Conservation (phyloP, 2,329 filamentous ascomycete species). For the Cercospora sp. region DNA sequence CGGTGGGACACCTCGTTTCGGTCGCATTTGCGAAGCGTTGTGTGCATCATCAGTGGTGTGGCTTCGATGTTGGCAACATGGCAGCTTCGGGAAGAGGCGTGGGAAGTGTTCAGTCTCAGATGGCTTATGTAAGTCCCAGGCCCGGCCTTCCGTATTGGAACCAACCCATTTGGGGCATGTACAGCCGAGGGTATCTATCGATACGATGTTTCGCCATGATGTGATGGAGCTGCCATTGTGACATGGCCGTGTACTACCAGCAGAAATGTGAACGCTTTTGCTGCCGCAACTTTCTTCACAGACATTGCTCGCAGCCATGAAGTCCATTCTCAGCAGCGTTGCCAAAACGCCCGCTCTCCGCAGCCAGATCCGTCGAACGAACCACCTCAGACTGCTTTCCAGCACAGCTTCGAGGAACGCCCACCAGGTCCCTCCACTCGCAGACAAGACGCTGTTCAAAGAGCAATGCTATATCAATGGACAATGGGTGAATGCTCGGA, state of each 20-base stretch:
- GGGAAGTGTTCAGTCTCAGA: neutral
- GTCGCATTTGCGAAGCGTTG: neutral
- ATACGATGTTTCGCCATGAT: conserved; percentile 9
- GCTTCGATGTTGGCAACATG: neutral
- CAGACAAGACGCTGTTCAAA: conserved; percentile 68
- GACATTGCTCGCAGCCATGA: conserved; percentile 24
- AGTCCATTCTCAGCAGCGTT: conserved; percentile 27
- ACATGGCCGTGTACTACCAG: neutral
- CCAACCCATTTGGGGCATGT: neutral
- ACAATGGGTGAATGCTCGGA: conserved; percentile 82
- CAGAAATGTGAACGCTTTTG: neutral
- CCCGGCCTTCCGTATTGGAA: neutral
- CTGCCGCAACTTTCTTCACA: neutral
- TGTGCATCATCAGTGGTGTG: neutral
- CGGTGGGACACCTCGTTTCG: neutral
- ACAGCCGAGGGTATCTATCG: neutral
- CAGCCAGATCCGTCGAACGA: conserved; percentile 27
- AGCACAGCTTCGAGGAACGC: conserved; percentile 18
- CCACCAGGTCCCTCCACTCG: conserved; percentile 41
- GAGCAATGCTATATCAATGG: conserved; percentile 85
- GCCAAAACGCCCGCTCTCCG: conserved; percentile 25
- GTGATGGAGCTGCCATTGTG: neutral
- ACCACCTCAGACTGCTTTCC: conserved; percentile 27
- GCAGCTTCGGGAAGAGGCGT: neutral
- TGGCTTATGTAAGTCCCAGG: neutral